Conservation (phyloP, 1,284 basidiomycete species). For the Puccinia brachypodii region DNA sequence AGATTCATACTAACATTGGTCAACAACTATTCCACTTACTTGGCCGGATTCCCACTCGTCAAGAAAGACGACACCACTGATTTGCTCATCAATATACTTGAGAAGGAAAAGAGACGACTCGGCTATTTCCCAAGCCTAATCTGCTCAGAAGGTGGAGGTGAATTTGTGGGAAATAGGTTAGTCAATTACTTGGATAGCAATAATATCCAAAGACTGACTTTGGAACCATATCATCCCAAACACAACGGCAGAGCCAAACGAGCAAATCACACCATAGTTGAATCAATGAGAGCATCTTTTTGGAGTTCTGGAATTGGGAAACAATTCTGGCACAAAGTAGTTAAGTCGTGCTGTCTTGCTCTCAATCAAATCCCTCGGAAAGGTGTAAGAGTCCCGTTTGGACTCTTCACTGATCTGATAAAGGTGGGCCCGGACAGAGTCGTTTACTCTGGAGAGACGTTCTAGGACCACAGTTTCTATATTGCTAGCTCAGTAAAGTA, state of each 20-base stretch:
- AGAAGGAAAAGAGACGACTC: neutral
- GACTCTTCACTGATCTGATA: neutral
- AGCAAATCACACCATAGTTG: neutral
- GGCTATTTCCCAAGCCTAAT: neutral
- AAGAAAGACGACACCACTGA: neutral
- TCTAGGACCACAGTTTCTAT: too few relatives aligned
- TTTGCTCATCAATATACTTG: neutral
- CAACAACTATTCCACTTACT: too few relatives aligned
- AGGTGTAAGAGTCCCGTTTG: neutral
- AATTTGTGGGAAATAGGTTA: neutral
- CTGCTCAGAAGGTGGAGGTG: neutral
- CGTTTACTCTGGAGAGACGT: neutral
- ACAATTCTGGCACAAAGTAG: neutral
- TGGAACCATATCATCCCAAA: neutral
- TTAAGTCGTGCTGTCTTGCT: too few relatives aligned
- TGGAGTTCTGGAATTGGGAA: neutral
- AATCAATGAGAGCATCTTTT: neutral
- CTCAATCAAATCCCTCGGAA: neutral
- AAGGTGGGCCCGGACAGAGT: neutral
- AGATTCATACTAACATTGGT: neutral
- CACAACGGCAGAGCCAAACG: neutral
- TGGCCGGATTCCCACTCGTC: neutral
- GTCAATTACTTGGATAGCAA: neutral
- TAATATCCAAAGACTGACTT: neutral
- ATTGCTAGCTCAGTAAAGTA: too few relatives aligned